Percentiles rank a stretch among this genome's conserved stretches.
Evolutionary conservation across 352 stramenopile genomes (phyloP).

Genomic region (Pythium chondricola): DNA sequence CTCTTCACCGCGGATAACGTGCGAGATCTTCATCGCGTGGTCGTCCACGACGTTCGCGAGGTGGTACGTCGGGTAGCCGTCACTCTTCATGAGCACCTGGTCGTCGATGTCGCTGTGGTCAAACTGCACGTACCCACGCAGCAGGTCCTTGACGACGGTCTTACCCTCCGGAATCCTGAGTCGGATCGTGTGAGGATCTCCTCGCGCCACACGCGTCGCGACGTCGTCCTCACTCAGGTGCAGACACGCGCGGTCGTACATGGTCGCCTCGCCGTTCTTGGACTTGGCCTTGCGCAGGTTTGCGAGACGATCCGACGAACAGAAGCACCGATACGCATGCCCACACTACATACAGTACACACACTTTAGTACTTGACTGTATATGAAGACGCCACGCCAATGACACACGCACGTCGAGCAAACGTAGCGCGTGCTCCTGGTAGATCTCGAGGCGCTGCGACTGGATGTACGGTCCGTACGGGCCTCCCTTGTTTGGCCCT

Average conservation of each 20-base stretch:
- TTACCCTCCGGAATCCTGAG: constrained; percentile 93
- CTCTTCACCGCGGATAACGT: constrained; percentile 96
- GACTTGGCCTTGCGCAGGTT: constrained; percentile 87
- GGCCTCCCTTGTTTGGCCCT: constrained; percentile 87
- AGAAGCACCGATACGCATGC: constrained; percentile 97
- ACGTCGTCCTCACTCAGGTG: constrained; percentile 88
- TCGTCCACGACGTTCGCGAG: constrained; percentile 95
- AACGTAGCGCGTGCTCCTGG: constrained; percentile 79
- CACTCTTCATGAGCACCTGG: constrained; percentile 91
- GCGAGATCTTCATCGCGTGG: constrained; percentile 95
- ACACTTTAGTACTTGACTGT: too few species aligned
- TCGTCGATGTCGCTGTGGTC: constrained; percentile 87
- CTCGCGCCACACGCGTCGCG: constrained; percentile 77
- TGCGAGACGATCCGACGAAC: constrained; percentile 92
- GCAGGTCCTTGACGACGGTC: constrained; percentile 93
- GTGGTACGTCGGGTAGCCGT: constrained; percentile 92
- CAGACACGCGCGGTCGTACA: constrained; percentile 97
- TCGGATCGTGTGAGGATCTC: constrained; percentile 90
- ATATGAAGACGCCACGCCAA: too few species aligned
- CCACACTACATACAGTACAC: constrained; percentile 35
- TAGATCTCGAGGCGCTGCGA: constrained; percentile 95
- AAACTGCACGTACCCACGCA: constrained; percentile 93
- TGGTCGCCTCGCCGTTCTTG: constrained; percentile 87
- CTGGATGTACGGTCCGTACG: constrained; percentile 95
- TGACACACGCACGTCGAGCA: constrained; percentile 80